A percentile compares a stretch with the other conserved stretches of the same genome.
Conservation (phyloP, 805 yeast genomes). For the Lachancea thermotolerans region DNA sequence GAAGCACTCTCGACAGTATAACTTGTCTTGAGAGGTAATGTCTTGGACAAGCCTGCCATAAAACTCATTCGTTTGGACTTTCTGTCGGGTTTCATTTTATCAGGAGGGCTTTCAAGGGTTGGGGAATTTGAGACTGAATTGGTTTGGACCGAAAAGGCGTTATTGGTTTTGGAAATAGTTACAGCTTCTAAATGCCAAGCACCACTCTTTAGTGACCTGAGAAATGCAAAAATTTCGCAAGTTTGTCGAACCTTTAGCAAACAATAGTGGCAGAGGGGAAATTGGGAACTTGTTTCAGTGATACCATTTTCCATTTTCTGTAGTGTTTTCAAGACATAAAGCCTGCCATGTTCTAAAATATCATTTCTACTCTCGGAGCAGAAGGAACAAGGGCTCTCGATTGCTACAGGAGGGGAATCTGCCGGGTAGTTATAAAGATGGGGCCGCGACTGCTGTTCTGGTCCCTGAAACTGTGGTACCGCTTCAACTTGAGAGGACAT, state of each 20-base stretch:
- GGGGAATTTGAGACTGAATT: slow-evolving; percentile 5
- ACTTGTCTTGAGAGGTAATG: slow-evolving; percentile 9
- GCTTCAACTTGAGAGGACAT: slow-evolving; percentile 3
- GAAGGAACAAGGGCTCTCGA: slow-evolving; percentile 66
- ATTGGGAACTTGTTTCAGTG: slow-evolving; percentile 31
- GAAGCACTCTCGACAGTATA: slow-evolving; percentile 14
- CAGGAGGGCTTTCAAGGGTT: not conserved
- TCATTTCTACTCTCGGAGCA: slow-evolving; percentile 77
- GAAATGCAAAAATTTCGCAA: slow-evolving; percentile 74
- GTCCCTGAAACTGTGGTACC: not conserved
- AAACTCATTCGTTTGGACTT: slow-evolving; percentile 24
- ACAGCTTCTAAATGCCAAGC: slow-evolving; percentile 53
- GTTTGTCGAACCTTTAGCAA: slow-evolving; percentile 69
- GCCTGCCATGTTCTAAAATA: slow-evolving; percentile 66
- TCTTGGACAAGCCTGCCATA: slow-evolving; percentile 19
- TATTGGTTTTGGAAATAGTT: slow-evolving; percentile 6
- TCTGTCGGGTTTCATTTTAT: slow-evolving; percentile 16
- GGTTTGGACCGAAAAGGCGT: too few species aligned
- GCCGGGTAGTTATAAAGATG: slow-evolving; percentile 40
- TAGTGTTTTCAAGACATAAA: slow-evolving; percentile 57
- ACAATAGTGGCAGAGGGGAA: slow-evolving; percentile 79
- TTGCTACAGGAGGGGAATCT: slow-evolving; percentile 63
- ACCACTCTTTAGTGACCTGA: slow-evolving; percentile 55
- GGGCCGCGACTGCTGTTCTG: slow-evolving; percentile 20
- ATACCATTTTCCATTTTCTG: slow-evolving; percentile 28